A percentile compares a stretch with the other conserved stretches of the same genome.
phyloP scores from a whole-genome alignment of 1,284 basidiomycete species.

The Sphaerobolus stellatus region DNA sequence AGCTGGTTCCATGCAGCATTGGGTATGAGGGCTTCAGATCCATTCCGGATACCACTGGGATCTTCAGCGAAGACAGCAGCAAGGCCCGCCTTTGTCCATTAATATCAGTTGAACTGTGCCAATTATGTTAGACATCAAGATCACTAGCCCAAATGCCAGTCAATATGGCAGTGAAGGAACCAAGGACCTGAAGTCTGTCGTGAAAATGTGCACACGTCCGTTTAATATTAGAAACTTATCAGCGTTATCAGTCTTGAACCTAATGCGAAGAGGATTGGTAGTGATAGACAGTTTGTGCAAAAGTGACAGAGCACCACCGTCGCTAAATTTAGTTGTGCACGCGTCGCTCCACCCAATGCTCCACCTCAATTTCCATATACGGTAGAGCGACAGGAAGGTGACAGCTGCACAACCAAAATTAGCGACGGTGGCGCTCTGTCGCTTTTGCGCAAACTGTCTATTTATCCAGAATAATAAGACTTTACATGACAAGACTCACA shows the following conservation, averaged over 20 bases:
- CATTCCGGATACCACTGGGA: constrained; percentile 5
- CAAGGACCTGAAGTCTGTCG: constrained; percentile 22
- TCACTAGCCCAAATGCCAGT: constrained; percentile 30
- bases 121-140: constrained; percentile 13
- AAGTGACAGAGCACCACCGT: constrained; percentile 2
- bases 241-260: constrained; percentile 11
- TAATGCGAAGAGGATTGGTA: not conserved
- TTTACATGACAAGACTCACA: not conserved
- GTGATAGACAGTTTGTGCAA: too few relatives aligned
- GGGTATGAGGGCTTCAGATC: constrained; percentile 2
- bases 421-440: too few relatives aligned
- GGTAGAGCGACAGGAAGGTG: constrained; percentile 3
- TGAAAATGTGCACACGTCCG: not conserved
- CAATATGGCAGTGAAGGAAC: constrained; percentile 36
- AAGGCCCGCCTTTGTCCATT: constrained; percentile 7
- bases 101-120: not conserved
- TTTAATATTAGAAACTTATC: not conserved
- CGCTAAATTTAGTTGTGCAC: constrained; percentile 7
- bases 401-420: too few relatives aligned
- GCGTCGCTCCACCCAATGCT: too few relatives aligned
- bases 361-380: constrained; percentile 29
- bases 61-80: constrained; percentile 12
- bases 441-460: too few relatives aligned
- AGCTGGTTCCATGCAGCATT: constrained; percentile 5
- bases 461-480: too few relatives aligned